A percentile compares a stretch with the other conserved stretches of the same genome.
Conservation (phyloP, 768 basidiomycete species). For the Boletellus ananas region DNA sequence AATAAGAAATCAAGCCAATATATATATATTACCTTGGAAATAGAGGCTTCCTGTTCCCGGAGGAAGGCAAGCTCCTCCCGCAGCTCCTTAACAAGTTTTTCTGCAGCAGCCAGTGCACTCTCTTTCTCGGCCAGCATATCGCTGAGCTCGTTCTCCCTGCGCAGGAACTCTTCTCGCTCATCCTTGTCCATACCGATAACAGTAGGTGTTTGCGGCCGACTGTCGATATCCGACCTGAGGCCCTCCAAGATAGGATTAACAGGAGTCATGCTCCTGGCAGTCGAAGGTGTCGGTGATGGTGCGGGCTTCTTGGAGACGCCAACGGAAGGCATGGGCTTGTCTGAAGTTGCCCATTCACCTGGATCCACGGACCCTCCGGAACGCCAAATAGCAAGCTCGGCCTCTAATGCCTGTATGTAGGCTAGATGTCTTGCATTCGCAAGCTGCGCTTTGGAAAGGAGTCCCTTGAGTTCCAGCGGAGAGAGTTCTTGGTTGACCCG, state of each 20-base stretch:
- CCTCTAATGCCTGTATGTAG: conserved; percentile 86
- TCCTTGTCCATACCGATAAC: conserved; percentile 89
- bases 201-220: conserved; percentile 90
- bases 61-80: conserved; percentile 86
- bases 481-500: conserved; percentile 98
- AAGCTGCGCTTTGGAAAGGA: conserved; percentile 85
- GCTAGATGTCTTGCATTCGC: conserved; percentile 81
- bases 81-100: conserved; percentile 84
- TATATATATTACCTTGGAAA: conserved; percentile 59
- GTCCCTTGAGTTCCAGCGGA: conserved; percentile 90
- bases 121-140: conserved; percentile 93
- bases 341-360: conserved; percentile 71
- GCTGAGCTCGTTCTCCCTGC: conserved; percentile 93
- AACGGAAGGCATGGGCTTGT: conserved; percentile 47
- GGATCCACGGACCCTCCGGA: conserved; percentile 82
- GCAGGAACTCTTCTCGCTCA: conserved; percentile 95
- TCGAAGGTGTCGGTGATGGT: conserved; percentile 62
- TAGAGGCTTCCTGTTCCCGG: conserved; percentile 82
- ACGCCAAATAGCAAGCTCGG: conserved; percentile 88
- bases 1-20: conserved; percentile 4
- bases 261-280: conserved; percentile 68
- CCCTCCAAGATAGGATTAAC: conserved; percentile 71
- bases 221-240: conserved; percentile 67
- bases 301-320: conserved; percentile 45
- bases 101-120: conserved; percentile 69